Evolutionary conservation across 495 filamentous ascomycete species (phyloP), one percentile per base, ranked within the genome.

Genomic region (Letharia lupina): DNA sequence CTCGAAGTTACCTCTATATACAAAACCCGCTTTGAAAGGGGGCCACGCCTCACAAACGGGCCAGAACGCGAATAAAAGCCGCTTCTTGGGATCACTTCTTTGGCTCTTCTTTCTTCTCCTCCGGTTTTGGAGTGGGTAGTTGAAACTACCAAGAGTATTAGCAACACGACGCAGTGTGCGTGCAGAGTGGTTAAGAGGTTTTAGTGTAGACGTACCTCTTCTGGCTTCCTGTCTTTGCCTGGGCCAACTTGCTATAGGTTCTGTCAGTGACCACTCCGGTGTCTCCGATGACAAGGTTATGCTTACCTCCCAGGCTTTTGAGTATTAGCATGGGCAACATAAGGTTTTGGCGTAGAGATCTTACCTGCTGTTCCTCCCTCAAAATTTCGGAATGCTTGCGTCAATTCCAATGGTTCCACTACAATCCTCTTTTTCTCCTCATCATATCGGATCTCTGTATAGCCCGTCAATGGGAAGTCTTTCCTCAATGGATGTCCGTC

Each of bases 381-480:
- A 73, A 99, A 99, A 78, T 99, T 98, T 69, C 95, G 86, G 86
- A 93, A 98, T n/a, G 94, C 94, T 78, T 98, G 94, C 11, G 95
- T 97, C 77, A 98, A 81, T 79, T 98, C 94, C 63, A 98, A 82
- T 15, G 95, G 94, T 83, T 98, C 95, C 42, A 94, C 91, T 64
- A 99, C 93, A 75, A 98, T 96, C 63, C 95, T 84, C 85, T 99
- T 98, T 89, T 98, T 99, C 85, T 98, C 95, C 77, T 99, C 95
- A 73, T 97, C 93, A 72, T 91, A 99, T 67, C 95, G 82, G 61
- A 99, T 88, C 84, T 99, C 95, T 62, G 95, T 99, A 81, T 99
- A 99, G 48, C 95, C 95, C 31, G 95, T 98, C 76, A 98, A 79
- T 40, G 95, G 95, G 77, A 99, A 99, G 73, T 99, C 95, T 78